phyloP scores from a whole-genome alignment of 768 basidiomycete species.

The Botryobasidium botryosum region DNA sequence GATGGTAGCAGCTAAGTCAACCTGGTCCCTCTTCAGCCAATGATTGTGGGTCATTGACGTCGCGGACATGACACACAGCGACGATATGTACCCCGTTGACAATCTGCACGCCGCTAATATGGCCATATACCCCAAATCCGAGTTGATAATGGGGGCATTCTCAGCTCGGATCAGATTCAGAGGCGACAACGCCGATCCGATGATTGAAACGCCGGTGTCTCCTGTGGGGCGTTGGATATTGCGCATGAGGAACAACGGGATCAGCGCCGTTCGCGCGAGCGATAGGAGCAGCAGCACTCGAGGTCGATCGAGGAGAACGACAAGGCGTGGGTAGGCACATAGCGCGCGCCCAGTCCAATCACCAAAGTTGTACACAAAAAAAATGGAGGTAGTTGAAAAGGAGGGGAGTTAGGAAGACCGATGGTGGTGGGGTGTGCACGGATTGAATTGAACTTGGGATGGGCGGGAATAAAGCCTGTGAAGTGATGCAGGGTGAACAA shows the following conservation, averaged over 20 bases:
- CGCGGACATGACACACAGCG: conserved; percentile 65
- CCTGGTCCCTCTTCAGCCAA: conserved; percentile 51
- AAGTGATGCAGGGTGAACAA: not conserved
- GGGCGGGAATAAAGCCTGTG: conserved; percentile 71
- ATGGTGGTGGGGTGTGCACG: conserved; percentile 30
- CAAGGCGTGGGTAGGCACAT: conserved; percentile 45
- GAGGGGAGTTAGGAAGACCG: conserved; percentile 45
- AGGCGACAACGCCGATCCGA: too few relatives aligned
- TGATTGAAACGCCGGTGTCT: too few relatives aligned
- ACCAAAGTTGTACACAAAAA: conserved; percentile 52
- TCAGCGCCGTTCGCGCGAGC: conserved; percentile 56
- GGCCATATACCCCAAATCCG: conserved; percentile 58
- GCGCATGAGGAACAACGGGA: conserved; percentile 78
- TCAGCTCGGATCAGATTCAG: too few relatives aligned
- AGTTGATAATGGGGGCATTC: conserved; percentile 48
- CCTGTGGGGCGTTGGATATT: too few relatives aligned
- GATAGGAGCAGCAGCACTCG: conserved; percentile 48
- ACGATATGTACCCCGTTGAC: conserved; percentile 67
- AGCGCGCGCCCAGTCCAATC: conserved; percentile 54
- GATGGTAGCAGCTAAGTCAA: conserved; percentile 72
- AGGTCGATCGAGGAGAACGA: conserved; percentile 46
- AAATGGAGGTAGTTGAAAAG: conserved; percentile 69
- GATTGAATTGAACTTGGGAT: conserved; percentile 65
- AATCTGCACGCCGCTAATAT: conserved; percentile 58
- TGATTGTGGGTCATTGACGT: conserved; percentile 70